Evolutionary conservation across 768 basidiomycete species (phyloP).

Genomic region (Pulveroboletus ravenelii): DNA sequence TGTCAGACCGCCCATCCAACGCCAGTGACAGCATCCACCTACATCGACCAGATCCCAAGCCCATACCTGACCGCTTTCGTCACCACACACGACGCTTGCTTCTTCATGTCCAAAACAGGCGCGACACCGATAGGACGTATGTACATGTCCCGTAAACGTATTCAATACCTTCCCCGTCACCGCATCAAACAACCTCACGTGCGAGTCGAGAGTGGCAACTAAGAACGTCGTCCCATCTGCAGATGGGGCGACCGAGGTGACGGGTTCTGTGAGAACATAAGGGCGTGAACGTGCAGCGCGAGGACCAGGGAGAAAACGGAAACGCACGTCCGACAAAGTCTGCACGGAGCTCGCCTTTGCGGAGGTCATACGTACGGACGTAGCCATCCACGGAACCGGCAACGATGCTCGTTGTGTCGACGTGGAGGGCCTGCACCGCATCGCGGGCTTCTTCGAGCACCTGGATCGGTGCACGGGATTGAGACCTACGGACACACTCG

Average conservation of each 20-base stretch:
- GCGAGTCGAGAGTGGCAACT: conserved; percentile 79
- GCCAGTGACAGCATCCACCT: conserved; percentile 21
- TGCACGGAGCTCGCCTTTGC: conserved; percentile 83
- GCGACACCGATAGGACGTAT: conserved; percentile 71
- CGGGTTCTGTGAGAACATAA: conserved; percentile 56
- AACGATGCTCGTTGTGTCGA: conserved; percentile 61
- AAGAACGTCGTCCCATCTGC: conserved; percentile 78
- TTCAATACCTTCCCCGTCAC: conserved; percentile 80
- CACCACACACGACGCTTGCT: conserved; percentile 77
- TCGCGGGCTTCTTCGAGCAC: conserved; percentile 85
- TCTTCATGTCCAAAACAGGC: conserved; percentile 83
- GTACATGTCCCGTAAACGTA: conserved; percentile 74
- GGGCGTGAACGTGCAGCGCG: neutral
- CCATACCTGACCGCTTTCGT: conserved; percentile 87
- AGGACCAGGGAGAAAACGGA: neutral
- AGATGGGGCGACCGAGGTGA: conserved; percentile 78
- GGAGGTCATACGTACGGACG: conserved; percentile 90
- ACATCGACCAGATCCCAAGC: conserved; percentile 93
- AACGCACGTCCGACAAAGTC: conserved; percentile 88
- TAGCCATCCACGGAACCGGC: conserved; percentile 89
- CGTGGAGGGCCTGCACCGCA: conserved; percentile 73
- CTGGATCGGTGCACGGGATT: conserved; percentile 84
- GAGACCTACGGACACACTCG: conserved; percentile 44
- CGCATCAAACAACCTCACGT: conserved; percentile 81
- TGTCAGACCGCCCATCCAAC: conserved; percentile 1